A percentile compares a stretch with the other conserved stretches of the same genome.
phyloP scores from a whole-genome alignment of 139 green algal species.

The Edaphochlamys debaryana region DNA sequence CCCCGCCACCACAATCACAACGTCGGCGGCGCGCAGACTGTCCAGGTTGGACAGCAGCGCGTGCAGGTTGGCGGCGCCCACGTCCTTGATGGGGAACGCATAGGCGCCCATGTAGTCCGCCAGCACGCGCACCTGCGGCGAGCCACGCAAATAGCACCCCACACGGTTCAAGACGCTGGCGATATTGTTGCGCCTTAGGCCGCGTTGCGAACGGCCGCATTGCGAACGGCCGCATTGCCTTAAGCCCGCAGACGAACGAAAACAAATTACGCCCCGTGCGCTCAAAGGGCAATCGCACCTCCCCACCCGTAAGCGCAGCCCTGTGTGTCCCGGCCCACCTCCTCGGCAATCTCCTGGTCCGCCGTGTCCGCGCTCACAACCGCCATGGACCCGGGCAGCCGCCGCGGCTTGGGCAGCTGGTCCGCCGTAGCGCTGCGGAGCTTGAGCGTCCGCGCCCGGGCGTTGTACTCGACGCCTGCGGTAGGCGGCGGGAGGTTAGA shows the following conservation, averaged over 20 bases:
- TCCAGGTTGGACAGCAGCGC: conserved; percentile 52
- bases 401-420: conserved; percentile 39
- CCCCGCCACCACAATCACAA: conserved; percentile 85
- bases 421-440: conserved; percentile 32
- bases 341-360: conserved; percentile 68
- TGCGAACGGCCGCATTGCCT: no score
- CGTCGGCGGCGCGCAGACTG: conserved; percentile 61
- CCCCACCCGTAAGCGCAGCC: no score
- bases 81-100: conserved; percentile 70
- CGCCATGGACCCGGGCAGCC: conserved; percentile 78
- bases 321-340: no score
- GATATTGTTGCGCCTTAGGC: no score
- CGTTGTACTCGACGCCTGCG: conserved; percentile 67
- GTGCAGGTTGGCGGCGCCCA: conserved; percentile 75
- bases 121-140: conserved; percentile 67
- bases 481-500: neutral
- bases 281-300: no score
- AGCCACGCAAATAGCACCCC: no score
- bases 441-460: conserved; percentile 48
- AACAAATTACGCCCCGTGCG: no score
- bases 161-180: no score
- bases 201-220: no score
- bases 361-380: conserved; percentile 78
- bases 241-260: no score
- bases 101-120: conserved; percentile 76